phyloP scores from a whole-genome alignment of 1,139 yeast genomes.

The Kazachstania sp. region DNA sequence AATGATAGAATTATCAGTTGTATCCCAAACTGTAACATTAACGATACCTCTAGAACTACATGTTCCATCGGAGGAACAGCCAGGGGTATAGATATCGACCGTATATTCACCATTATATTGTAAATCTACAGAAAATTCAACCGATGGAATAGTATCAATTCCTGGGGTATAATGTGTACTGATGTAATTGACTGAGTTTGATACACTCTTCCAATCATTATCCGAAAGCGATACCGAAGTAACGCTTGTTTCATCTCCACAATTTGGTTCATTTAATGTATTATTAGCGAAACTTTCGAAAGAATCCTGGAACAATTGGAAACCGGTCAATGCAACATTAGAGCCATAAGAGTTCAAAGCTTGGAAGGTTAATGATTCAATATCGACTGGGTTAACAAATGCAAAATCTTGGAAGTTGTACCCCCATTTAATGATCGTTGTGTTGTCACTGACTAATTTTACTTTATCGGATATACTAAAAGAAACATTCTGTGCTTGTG shows the following conservation, averaged over 20 bases:
- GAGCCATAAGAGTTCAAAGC: conserved; percentile 63
- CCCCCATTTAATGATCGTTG: conserved; percentile 35
- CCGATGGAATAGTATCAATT: conserved; percentile 32
- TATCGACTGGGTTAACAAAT: conserved; percentile 62
- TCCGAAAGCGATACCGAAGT: conserved; percentile 11
- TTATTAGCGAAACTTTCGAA: conserved; percentile 68
- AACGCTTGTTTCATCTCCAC: conserved; percentile 36
- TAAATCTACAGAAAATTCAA: conserved; percentile 61
- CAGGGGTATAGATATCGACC: conserved; percentile 72
- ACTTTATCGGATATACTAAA: conserved; percentile 13
- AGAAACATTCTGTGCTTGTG: conserved; percentile 15
- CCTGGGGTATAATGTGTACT: conserved; percentile 21
- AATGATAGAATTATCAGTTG: conserved; percentile 35
- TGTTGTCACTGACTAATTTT: conserved; percentile 18
- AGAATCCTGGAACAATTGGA: conserved; percentile 62
- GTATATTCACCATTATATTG: conserved; percentile 69
- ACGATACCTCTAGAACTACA: conserved; percentile 69
- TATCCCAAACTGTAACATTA: conserved; percentile 56
- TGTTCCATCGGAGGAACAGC: conserved; percentile 62
- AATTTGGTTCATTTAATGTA: conserved; percentile 58
- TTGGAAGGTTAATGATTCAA: conserved; percentile 55
- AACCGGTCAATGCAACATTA: conserved; percentile 60
- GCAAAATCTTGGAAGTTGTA: conserved; percentile 67
- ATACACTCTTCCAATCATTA: conserved; percentile 29
- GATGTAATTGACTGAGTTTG: conserved; percentile 32